Evolutionary conservation across 2,329 filamentous ascomycete genomes (phyloP).

Genomic region (Talaromyces sp.): DNA sequence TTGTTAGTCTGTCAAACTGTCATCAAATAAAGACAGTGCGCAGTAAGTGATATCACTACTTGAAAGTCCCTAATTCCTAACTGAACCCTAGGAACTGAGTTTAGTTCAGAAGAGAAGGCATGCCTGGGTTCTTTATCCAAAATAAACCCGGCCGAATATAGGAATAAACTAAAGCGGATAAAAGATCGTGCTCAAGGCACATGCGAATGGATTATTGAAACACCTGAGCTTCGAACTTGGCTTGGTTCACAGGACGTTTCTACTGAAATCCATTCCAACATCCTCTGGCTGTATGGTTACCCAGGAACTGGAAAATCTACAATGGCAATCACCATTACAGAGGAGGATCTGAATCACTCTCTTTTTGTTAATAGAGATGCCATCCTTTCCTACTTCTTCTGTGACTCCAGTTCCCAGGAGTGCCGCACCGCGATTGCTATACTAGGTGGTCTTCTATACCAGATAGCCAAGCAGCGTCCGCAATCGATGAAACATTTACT

Average conservation of each 20-base stretch:
- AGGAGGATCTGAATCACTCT: background rate
- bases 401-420: conserved; percentile 12
- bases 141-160: background rate
- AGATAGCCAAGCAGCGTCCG: conserved; percentile 10
- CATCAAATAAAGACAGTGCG: background rate
- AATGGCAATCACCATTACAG: background rate
- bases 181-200: conserved; percentile 5
- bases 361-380: background rate
- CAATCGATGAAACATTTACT: conserved; percentile 8
- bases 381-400: conserved; percentile 16
- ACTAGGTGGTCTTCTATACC: conserved; percentile 14
- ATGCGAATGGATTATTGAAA: conserved; percentile 14
- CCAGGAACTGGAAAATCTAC: conserved; percentile 18
- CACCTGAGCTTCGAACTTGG: conserved; percentile 14
- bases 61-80: too few relatives aligned
- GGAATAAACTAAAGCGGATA: background rate
- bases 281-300: conserved; percentile 17
- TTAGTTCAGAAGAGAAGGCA: background rate
- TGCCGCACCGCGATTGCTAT: conserved; percentile 11
- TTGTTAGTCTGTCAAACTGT: background rate
- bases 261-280: background rate
- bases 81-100: too few relatives aligned
- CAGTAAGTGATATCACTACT: too few relatives aligned
- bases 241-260: background rate
- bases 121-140: background rate